phyloP scores from a whole-genome alignment of 306 rosid species.

The Cucumis hystrix region DNA sequence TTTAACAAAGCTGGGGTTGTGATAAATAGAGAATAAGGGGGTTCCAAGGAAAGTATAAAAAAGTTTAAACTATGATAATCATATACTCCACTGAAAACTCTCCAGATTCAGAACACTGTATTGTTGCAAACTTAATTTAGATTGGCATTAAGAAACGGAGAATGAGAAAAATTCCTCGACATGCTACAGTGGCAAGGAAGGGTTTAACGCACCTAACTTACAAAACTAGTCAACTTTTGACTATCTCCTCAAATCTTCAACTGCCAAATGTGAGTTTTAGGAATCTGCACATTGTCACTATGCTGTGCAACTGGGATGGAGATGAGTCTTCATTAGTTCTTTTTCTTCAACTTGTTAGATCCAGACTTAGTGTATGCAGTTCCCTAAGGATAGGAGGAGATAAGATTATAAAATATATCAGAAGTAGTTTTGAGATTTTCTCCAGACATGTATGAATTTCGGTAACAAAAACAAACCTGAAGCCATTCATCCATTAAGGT shows the following conservation, averaged over 20 bases:
- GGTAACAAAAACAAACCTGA: conserved; percentile 35
- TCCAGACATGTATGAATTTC: neutral
- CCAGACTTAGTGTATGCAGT: conserved; percentile 58
- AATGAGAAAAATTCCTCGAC: neutral
- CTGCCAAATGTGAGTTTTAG: conserved; percentile 37
- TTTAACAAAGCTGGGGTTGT: neutral
- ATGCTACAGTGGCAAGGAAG: conserved; percentile 44
- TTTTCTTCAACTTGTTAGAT: conserved; percentile 70
- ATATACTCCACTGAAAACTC: neutral
- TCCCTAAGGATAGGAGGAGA: conserved; percentile 43
- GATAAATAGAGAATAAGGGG: neutral
- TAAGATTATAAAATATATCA: neutral
- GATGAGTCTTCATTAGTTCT: conserved; percentile 35
- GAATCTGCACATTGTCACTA: conserved; percentile 28
- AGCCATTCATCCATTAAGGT: conserved; percentile 89
- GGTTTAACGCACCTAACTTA: conserved; percentile 26
- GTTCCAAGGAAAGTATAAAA: neutral
- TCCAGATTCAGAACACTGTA: conserved; percentile 14
- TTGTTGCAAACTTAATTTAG: conserved; percentile 14
- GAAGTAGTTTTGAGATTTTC: neutral
- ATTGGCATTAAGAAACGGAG: conserved; percentile 1
- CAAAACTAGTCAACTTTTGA: conserved; percentile 23
- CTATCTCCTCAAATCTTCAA: conserved; percentile 32
- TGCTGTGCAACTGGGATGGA: conserved; percentile 30
- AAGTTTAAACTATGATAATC: neutral